phyloP scores from a whole-genome alignment of 345 rosid species.

The Reutealis trisperma region DNA sequence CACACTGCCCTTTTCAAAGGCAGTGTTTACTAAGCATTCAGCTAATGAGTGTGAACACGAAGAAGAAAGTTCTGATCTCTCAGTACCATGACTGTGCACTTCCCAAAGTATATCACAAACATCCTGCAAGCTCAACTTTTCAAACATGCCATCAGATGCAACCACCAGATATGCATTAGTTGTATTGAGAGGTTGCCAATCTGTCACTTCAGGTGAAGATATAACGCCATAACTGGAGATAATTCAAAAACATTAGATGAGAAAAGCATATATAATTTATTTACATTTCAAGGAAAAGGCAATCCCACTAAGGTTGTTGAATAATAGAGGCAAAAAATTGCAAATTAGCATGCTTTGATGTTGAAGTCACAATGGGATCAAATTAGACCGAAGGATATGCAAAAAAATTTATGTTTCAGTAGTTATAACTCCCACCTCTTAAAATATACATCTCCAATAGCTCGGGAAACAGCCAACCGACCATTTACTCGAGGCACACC shows the following conservation, averaged over 20 bases:
- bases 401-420: slow-evolving; percentile 1
- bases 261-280: not conserved
- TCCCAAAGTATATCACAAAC: slow-evolving; percentile 83
- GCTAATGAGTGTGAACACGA: slow-evolving; percentile 74
- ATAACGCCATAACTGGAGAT: slow-evolving; percentile 76
- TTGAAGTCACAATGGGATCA: not conserved
- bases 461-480: slow-evolving; percentile 82
- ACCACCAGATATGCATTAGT: slow-evolving; percentile 87
- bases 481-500: slow-evolving; percentile 89
- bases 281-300: not conserved
- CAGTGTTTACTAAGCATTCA: slow-evolving; percentile 74
- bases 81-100: slow-evolving; percentile 40
- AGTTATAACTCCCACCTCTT: slow-evolving; percentile 47
- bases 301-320: not conserved
- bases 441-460: slow-evolving; percentile 74
- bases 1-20: slow-evolving; percentile 75
- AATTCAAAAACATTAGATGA: slow-evolving; percentile 4
- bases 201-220: slow-evolving; percentile 83
- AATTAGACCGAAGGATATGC: slow-evolving; percentile 1
- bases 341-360: not conserved
- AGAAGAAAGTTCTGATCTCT: slow-evolving; percentile 48
- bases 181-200: slow-evolving; percentile 66
- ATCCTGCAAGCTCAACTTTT: slow-evolving; percentile 69
- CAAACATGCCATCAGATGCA: slow-evolving; percentile 97
- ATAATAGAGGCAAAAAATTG: slow-evolving; percentile 1